These are phyloP conservation scores for Pseudoperonospora humuli DNA, from an alignment of 352 stramenopile genomes.

Conservation along the genomic window DNA sequence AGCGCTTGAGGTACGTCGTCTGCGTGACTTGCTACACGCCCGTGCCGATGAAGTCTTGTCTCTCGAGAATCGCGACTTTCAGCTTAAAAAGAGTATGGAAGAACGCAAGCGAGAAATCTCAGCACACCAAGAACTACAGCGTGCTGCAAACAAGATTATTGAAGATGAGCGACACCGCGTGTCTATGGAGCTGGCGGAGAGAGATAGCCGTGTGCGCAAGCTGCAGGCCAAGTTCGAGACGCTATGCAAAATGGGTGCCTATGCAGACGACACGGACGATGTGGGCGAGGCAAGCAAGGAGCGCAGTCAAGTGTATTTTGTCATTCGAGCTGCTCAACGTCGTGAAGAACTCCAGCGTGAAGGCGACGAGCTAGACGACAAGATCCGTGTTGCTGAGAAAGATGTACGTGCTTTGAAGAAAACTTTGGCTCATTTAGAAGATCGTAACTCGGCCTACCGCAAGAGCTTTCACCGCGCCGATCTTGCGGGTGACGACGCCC, in stretches of 20 bases:
- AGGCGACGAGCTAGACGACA: conserved; percentile 92
- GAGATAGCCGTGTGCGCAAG: conserved; percentile 84
- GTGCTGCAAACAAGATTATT: conserved; percentile 72
- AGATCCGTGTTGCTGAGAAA: conserved; percentile 89
- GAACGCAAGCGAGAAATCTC: conserved; percentile 89
- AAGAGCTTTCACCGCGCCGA: conserved; percentile 91
- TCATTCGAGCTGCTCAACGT: conserved; percentile 93
- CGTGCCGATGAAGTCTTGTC: conserved; percentile 89
- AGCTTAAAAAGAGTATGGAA: conserved; percentile 91
- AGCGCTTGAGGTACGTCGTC: conserved; percentile 88
- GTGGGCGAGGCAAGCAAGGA: conserved; percentile 51
- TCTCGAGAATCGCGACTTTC: conserved; percentile 91
- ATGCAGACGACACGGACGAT: conserved; percentile 51
- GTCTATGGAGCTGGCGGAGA: conserved; percentile 85
- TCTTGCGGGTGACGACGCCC: conserved; percentile 72
- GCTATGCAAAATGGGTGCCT: conserved; percentile 69
- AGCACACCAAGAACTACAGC: conserved; percentile 86
- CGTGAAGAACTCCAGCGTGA: conserved; percentile 93
- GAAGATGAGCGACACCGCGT: conserved; percentile 93
- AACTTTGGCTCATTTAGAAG: conserved; percentile 89
- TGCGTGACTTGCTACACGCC: conserved; percentile 85
- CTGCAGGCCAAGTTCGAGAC: conserved; percentile 93
- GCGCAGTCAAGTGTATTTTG: conserved; percentile 90
- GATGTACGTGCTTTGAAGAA: conserved; percentile 91
- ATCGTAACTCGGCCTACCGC: conserved; percentile 91